These are phyloP conservation scores for Auricularia sp. DNA, from an alignment of 768 basidiomycete genomes.

Conservation along the genomic window DNA sequence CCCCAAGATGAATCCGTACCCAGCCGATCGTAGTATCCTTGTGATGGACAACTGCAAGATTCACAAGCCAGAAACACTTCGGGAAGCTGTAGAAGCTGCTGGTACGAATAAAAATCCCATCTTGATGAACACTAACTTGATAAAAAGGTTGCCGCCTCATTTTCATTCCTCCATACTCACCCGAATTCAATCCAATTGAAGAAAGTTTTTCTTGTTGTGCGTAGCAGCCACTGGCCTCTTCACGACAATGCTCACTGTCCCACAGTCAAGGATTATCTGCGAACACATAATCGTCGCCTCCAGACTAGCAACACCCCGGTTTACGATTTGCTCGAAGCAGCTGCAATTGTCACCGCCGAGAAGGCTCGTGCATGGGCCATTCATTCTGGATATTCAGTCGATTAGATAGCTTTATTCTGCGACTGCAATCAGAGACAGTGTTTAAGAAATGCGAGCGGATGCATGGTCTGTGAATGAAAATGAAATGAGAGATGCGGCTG, in stretches of 20 bases:
- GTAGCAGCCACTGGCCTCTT: no score
- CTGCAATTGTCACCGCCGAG: no score
- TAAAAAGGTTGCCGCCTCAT: conserved; percentile 16
- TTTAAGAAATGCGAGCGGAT: no score
- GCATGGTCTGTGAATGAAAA: no score
- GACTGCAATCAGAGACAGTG: no score
- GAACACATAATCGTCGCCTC: conserved; percentile 10
- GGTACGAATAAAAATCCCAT: conserved; percentile 5
- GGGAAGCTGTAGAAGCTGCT: conserved; percentile 16
- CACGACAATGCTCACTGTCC: not conserved
- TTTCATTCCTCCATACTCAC: conserved; percentile 26
- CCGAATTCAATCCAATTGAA: conserved; percentile 27
- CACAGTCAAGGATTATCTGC: conserved; percentile 17
- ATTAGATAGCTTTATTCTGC: no score
- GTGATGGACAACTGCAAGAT: conserved; percentile 24
- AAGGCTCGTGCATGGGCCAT: no score
- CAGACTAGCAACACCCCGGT: not conserved
- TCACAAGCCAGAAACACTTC: conserved; percentile 17
- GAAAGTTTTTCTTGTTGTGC: conserved; percentile 20
- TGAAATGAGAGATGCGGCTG: no score
- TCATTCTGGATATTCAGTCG: no score
- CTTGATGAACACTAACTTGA: no score
- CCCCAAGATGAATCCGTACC: conserved; percentile 20
- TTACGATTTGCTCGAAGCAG: no score
- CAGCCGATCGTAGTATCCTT: conserved; percentile 16